phyloP scores from a whole-genome alignment of 345 rosid species.

The Gynandropsis gynandra region DNA sequence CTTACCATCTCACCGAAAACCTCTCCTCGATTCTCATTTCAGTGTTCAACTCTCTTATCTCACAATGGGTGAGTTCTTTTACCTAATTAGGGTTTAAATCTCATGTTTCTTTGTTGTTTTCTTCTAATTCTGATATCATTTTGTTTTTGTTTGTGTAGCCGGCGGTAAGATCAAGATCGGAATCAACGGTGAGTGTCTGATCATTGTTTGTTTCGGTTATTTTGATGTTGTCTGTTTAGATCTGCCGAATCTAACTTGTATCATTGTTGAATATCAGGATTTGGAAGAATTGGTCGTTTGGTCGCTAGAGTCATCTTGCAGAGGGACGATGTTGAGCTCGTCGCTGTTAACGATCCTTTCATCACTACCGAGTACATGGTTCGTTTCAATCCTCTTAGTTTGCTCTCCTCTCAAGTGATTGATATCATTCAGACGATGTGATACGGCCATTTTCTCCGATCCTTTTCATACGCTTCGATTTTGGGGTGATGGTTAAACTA shows the following conservation, averaged over 20 bases:
- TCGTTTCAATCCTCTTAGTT: neutral
- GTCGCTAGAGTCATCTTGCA: conserved; percentile 78
- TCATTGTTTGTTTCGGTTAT: neutral
- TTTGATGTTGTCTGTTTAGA: neutral
- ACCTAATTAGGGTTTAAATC: neutral
- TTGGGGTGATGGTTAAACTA: neutral
- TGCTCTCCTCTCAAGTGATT: neutral
- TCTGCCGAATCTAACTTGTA: conserved; percentile 16
- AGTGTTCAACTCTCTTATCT: conserved; percentile 16
- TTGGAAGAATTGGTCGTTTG: conserved; percentile 90
- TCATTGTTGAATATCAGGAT: conserved; percentile 36
- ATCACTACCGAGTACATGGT: conserved; percentile 74
- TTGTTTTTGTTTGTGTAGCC: conserved; percentile 25
- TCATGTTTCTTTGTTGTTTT: neutral
- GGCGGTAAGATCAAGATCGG: conserved; percentile 78
- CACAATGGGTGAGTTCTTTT: too few species aligned
- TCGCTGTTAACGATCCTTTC: conserved; percentile 84
- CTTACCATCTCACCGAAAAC: neutral
- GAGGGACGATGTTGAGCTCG: conserved; percentile 81
- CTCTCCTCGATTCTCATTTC: conserved; percentile 11
- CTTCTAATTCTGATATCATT: conserved; percentile 9
- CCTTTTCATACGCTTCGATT: neutral
- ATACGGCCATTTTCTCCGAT: neutral
- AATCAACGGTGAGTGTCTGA: conserved; percentile 57
- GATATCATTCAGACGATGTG: neutral